These are phyloP conservation scores for Colletotrichum trifolii DNA, from an alignment of 2,329 filamentous ascomycete genomes.

Conservation along the genomic window DNA sequence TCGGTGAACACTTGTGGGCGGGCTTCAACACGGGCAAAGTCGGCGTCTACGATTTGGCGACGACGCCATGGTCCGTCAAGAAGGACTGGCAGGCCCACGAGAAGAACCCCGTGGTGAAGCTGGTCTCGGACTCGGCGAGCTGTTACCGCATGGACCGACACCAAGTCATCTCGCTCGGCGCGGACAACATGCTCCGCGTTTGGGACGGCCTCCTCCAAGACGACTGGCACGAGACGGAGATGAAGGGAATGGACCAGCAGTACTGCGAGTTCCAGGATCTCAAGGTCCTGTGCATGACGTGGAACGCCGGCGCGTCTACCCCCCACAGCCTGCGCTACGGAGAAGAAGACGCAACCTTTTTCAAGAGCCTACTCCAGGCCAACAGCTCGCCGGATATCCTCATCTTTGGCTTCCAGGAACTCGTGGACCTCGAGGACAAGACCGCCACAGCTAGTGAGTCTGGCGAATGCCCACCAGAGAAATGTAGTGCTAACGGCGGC, in stretches of 20 bases:
- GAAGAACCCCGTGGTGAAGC: slow-evolving; percentile 76
- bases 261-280: slow-evolving; percentile 90
- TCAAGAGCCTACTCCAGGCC: slow-evolving; percentile 81
- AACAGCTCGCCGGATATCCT: slow-evolving; percentile 87
- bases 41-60: slow-evolving; percentile 87
- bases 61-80: slow-evolving; percentile 86
- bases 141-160: slow-evolving; percentile 86
- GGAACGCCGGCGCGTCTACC: slow-evolving; percentile 98
- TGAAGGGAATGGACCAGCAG: slow-evolving; percentile 84
- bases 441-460: slow-evolving; percentile 88
- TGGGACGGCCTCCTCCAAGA: slow-evolving; percentile 96
- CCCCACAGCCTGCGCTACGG: slow-evolving; percentile 81
- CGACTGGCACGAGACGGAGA: slow-evolving; percentile 91
- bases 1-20: slow-evolving; percentile 88
- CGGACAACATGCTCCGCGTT: slow-evolving; percentile 83
- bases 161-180: slow-evolving; percentile 87
- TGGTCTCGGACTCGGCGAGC: slow-evolving; percentile 82
- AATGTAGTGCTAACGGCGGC: slow-evolving; percentile 43
- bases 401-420: slow-evolving; percentile 96
- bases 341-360: slow-evolving; percentile 78
- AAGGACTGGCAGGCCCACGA: slow-evolving; percentile 97
- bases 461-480: not conserved
- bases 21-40: slow-evolving; percentile 95
- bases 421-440: slow-evolving; percentile 98
- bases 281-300: slow-evolving; percentile 84